A percentile compares a stretch with the other conserved stretches of the same genome.
These are phyloP conservation scores for Biscutella laevigata DNA, from an alignment of 441 rosid species.

Conservation along the genomic window DNA sequence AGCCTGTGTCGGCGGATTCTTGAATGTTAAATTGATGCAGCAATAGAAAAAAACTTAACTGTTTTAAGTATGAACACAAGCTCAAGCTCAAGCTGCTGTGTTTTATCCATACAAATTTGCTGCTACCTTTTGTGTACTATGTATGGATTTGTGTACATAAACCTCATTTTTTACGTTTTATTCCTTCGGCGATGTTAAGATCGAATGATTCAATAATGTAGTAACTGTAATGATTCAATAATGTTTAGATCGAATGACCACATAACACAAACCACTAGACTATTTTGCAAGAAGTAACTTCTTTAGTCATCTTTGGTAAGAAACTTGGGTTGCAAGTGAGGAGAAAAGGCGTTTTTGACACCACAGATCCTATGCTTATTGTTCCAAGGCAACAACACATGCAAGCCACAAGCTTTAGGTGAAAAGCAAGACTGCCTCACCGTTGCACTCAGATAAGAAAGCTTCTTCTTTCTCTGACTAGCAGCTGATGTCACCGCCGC, in stretches of 20 bases:
- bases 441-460: conserved; percentile 27
- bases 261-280: no score
- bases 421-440: conserved; percentile 26
- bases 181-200: no score
- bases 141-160: no score
- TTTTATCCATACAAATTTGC: conserved; percentile 4
- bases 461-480: conserved; percentile 25
- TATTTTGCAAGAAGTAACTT: no score
- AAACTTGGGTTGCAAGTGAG: conserved; percentile 18
- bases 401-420: conserved; percentile 59
- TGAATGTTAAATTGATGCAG: conserved; percentile 1
- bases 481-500: conserved; percentile 47
- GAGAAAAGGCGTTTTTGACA: conserved; percentile 30
- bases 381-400: conserved; percentile 60
- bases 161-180: no score
- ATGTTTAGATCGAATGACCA: no score
- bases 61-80: no score
- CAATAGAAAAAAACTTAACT: no score
- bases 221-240: no score
- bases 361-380: conserved; percentile 63
- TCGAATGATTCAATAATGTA: no score
- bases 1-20: conserved; percentile 18
- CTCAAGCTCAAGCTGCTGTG: neutral
- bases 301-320: conserved; percentile 15
- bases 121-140: conserved; percentile 9